Conservation (phyloP, 768 basidiomycete genomes). For the Hysterangium stoloniferum region DNA sequence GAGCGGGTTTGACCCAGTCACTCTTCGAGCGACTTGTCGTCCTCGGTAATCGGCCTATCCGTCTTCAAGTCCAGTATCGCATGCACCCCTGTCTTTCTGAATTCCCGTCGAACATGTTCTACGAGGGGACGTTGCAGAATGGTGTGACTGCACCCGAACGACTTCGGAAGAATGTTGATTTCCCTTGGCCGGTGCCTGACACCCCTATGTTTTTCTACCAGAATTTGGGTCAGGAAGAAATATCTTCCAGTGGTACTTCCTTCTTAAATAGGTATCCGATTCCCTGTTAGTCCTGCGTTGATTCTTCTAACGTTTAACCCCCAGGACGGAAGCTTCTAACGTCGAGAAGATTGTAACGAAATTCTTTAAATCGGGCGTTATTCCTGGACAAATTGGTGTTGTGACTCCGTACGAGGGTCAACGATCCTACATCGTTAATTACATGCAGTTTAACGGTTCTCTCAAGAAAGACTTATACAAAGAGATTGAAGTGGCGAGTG, state of each 20-base stretch:
- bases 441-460: constrained; percentile 99
- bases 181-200: constrained; percentile 96
- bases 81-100: constrained; percentile 99
- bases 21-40: constrained; percentile 96
- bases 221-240: constrained; percentile 97
- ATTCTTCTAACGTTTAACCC: constrained; percentile 10
- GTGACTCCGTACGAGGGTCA: constrained; percentile 99
- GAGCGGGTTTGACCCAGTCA: constrained; percentile 97
- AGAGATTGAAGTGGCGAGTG: constrained; percentile 97
- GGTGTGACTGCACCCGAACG: constrained; percentile 98
- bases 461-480: constrained; percentile 99
- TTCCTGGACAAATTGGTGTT: constrained; percentile 93
- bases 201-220: constrained; percentile 99
- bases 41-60: constrained; percentile 92
- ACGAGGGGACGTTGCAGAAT: constrained; percentile 97
- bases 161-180: constrained; percentile 95
- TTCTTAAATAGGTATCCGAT: constrained; percentile 79
- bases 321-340: constrained; percentile 94
- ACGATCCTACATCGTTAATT: constrained; percentile 95
- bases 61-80: constrained; percentile 98
- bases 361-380: constrained; percentile 98
- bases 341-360: constrained; percentile 99
- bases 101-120: constrained; percentile 99
- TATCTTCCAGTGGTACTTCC: constrained; percentile 95
- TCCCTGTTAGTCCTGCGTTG: neutral